A percentile compares a stretch with the other conserved stretches of the same genome.
phyloP scores from a whole-genome alignment of 257 asterid genomes.

The Dorcoceras hygrometricum region DNA sequence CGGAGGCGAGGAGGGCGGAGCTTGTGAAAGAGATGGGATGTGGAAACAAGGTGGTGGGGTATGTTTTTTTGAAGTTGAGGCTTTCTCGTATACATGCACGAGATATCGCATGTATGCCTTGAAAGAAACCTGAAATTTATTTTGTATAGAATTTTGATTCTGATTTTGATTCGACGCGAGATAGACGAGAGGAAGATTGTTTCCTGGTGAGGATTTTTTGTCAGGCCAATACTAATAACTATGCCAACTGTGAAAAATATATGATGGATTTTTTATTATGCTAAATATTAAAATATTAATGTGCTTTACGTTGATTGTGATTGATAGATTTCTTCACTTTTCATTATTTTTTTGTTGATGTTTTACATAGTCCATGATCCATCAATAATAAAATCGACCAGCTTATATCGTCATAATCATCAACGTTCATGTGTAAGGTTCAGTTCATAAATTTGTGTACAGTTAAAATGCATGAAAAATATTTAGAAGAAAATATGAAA shows the following conservation, averaged over 20 bases:
- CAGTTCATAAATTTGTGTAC: not conserved
- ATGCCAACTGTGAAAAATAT: not conserved
- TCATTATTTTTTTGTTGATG: no score
- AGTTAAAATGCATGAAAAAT: not conserved
- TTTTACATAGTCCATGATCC: not conserved
- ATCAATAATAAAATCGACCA: no score
- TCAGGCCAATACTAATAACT: no score
- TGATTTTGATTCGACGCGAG: no score
- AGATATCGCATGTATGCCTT: not conserved
- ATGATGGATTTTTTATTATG: no score
- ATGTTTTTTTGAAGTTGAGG: not conserved
- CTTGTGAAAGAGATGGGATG: not conserved
- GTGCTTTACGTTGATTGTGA: no score
- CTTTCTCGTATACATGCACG: not conserved
- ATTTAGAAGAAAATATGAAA: not conserved
- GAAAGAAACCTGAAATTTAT: not conserved
- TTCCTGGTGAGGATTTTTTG: no score
- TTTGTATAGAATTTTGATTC: no score
- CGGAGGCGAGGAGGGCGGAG: not conserved
- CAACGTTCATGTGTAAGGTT: not conserved
- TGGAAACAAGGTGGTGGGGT: not conserved
- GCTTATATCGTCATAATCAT: no score
- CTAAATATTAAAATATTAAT: no score
- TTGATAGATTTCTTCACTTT: not conserved
- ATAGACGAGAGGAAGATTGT: no score